Conservation (phyloP, 2,329 filamentous ascomycete genomes). For the Didymella pinodella region DNA sequence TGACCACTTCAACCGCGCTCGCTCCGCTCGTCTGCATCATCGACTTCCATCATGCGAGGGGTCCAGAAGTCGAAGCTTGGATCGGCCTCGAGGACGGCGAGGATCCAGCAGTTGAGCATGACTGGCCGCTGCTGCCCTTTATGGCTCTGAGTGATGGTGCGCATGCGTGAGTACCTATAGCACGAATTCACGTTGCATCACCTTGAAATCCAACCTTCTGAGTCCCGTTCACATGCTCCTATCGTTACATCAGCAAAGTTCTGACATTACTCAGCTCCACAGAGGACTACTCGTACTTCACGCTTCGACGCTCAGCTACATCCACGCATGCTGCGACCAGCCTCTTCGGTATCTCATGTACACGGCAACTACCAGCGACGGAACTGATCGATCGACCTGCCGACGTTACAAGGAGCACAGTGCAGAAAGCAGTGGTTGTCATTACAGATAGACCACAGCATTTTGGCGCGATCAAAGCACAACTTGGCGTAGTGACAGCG, state of each 20-base stretch:
- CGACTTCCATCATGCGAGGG: slow-evolving; percentile 65
- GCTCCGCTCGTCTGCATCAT: slow-evolving; percentile 58
- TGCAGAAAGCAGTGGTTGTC: slow-evolving; percentile 97
- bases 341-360: slow-evolving; percentile 95
- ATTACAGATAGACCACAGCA: slow-evolving; percentile 89
- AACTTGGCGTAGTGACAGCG: slow-evolving; percentile 86
- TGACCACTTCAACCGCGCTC: slow-evolving; percentile 19
- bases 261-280: slow-evolving; percentile 66
- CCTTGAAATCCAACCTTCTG: neutral
- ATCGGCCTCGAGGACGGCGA: slow-evolving; percentile 77
- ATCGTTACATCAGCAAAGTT: neutral
- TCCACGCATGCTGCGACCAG: slow-evolving; percentile 70
- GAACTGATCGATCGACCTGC: slow-evolving; percentile 78
- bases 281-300: slow-evolving; percentile 99
- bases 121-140: slow-evolving; percentile 91
- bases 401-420: slow-evolving; percentile 95
- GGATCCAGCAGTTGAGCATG: slow-evolving; percentile 83
- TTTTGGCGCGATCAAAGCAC: slow-evolving; percentile 89
- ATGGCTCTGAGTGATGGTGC: slow-evolving; percentile 97
- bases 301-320: slow-evolving; percentile 69
- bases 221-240: slow-evolving; percentile 11
- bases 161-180: slow-evolving; percentile 70
- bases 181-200: slow-evolving; percentile 47
- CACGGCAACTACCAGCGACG: slow-evolving; percentile 84
- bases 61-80: slow-evolving; percentile 93